Base-by-base conservation (phyloP, 257 asterid genomes). In the Solanum piurae region DNA sequence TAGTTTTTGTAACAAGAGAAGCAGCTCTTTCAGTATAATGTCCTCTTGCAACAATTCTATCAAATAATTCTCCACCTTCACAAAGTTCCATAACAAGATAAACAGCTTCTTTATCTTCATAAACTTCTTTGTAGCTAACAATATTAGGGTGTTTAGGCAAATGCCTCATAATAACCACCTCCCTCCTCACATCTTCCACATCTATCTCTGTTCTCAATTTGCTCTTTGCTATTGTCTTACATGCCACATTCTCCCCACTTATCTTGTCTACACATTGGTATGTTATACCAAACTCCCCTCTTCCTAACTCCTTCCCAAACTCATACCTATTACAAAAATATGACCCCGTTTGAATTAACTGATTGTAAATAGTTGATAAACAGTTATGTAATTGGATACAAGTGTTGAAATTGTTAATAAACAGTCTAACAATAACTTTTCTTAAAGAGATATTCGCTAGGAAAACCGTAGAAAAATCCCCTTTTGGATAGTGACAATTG, bases 21-120 rank as follows among this genome's bases (percentile, higher is more conserved):
- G 99, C 98, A 46, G 94, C 96, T 90, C 98, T 89, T 89, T 96
- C 99, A 4, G 98, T 94, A n/a, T 92, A 96, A 92, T 96, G 99
- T 5, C 98, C 98, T 79, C 91, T 93, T 0, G 94, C 92, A 21
- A 96, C 94, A 31, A 96, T 95, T 89, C 99, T 95, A 88, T 96
- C 99, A 79, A 96, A 96, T 6, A 96, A 86, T 82, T 96, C 99
- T 0, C 99, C 99, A 9, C 99, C 98, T 76, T 94, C 93, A 88
- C 99, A 95, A n/a, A 95, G 93, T 90, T 96, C 99, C 99, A 96
- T 96, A 5, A 96, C 95, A 83, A 96, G 93, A 85, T 93, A 95
- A 23, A 96, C 90, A 0, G 98, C 97, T 83, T 95, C 96, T 38
- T 92, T 91, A 64, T 95, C 98, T 89, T 96, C 99, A 76, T 91